Evolutionary conservation across 352 stramenopile species (phyloP), one percentile per base, ranked within the genome.

Genomic region (Pythium periplocum): DNA sequence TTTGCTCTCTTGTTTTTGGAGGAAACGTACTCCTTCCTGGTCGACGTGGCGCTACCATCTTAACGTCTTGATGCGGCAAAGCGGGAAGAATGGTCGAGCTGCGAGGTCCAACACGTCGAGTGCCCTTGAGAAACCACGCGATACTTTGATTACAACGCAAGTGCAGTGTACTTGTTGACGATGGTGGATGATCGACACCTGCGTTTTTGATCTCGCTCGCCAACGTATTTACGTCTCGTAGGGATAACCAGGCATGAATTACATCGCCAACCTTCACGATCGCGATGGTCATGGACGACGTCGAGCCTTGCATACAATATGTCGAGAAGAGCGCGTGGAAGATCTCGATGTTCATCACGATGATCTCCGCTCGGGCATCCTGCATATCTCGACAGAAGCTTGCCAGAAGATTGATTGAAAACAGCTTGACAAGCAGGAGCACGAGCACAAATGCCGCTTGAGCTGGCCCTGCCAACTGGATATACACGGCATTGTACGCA

Each of bases 311-410:
- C 57, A 73, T 64, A 47, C 64, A 73, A 26, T 48, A 68, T 2
- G 57, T 47, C 1, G 71, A 43, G 55, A 69, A 78, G 3, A 78
- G 53, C 2, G 69, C 54, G 33, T 62, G 73, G 55, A 78, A 78
- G 30, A 78, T 45, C 33, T 75, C 69, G 12, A 73, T 57, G 32
- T 55, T 68, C 32, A 73, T 54, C 6, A 71, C 62, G 8, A 66
- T 53, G 7, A 58, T 40, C 26, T 69, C 62, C 3, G 63, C 52
- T 4, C 68, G 51, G 9, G 64, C 36, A 12, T 73, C 62, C 53
- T 68, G 45, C 10, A 68, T 35, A 31, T 69, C 48, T 2, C n/a
- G 45, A 4, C 54, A 54, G 1, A 43, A 37, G 12, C 46, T 57
- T 5, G 57, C 59, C 42, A 75, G 55, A 17, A 57, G 42, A 31